A percentile compares a stretch with the other conserved stretches of the same genome.
phyloP scores from a whole-genome alignment of 2,329 filamentous ascomycete genomes.

The Trichoderma sp. region DNA sequence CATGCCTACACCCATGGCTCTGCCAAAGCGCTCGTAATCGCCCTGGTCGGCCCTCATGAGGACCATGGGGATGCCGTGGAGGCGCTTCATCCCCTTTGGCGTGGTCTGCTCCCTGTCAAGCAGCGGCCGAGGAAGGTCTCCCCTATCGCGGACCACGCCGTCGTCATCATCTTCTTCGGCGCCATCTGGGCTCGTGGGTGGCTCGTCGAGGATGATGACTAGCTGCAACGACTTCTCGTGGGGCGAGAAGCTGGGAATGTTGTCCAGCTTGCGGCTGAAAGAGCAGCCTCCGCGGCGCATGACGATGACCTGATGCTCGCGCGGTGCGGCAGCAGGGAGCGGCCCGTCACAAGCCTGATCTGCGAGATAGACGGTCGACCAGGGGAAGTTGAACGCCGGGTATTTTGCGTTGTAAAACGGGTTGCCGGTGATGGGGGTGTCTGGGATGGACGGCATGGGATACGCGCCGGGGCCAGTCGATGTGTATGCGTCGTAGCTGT shows the following conservation, averaged over 20 bases:
- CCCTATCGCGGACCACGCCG: constrained; percentile 35
- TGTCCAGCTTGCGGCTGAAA: constrained; percentile 78
- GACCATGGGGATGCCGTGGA: constrained; percentile 75
- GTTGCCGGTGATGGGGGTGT: constrained; percentile 48
- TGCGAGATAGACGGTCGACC: constrained; percentile 69
- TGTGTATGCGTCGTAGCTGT: constrained; percentile 53
- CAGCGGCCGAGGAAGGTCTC: constrained; percentile 55
- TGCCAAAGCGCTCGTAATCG: constrained; percentile 58
- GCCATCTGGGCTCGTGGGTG: not conserved
- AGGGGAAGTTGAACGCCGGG: constrained; percentile 52
- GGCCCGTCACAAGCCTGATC: constrained; percentile 63
- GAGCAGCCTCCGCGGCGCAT: constrained; percentile 79
- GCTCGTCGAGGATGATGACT: constrained; percentile 66
- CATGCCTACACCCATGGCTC: constrained; percentile 68
- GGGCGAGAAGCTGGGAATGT: constrained; percentile 76
- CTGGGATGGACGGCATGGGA: constrained; percentile 63
- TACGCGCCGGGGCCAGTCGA: constrained; percentile 59
- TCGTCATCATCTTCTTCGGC: constrained; percentile 46
- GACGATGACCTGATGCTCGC: constrained; percentile 72
- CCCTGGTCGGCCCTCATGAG: constrained; percentile 71
- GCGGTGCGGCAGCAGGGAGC: constrained; percentile 49
- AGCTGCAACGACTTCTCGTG: constrained; percentile 65
- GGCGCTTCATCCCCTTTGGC: constrained; percentile 63
- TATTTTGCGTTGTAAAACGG: constrained; percentile 41
- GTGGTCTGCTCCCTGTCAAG: constrained; percentile 73